Percentiles rank a stretch among this genome's conserved stretches.
Evolutionary conservation across 2,329 filamentous ascomycete species (phyloP).

Genomic region (Phaeosphaeria sp.): DNA sequence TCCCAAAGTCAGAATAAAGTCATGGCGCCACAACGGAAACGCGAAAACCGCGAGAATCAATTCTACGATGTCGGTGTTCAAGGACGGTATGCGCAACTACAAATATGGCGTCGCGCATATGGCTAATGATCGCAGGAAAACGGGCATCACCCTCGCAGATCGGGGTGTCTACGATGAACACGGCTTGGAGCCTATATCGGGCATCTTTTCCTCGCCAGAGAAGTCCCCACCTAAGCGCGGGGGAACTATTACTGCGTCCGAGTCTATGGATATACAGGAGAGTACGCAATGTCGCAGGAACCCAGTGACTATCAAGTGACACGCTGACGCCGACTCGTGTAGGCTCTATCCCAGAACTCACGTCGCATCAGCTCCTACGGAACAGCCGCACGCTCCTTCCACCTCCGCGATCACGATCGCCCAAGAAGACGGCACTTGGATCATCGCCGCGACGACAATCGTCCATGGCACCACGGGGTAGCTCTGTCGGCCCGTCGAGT

Average conservation of each 20-base stretch:
- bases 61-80: constrained; percentile 51
- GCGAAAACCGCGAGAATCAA: constrained; percentile 49
- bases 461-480: constrained; percentile 62
- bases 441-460: constrained; percentile 68
- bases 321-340: constrained; percentile 7
- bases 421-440: constrained; percentile 66
- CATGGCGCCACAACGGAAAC: constrained; percentile 46
- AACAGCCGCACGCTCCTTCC: constrained; percentile 54
- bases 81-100: constrained; percentile 39
- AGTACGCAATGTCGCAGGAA: constrained; percentile 54
- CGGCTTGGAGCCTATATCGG: constrained; percentile 87
- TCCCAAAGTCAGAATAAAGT: background rate
- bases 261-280: constrained; percentile 69
- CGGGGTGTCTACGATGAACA: constrained; percentile 84
- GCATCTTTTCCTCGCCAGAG: constrained; percentile 86
- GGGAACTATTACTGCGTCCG: constrained; percentile 59
- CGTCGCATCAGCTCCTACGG: constrained; percentile 55
- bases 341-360: constrained; percentile 61
- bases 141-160: constrained; percentile 81
- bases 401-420: constrained; percentile 63
- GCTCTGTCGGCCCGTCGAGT: constrained; percentile 47
- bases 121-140: constrained; percentile 70
- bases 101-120: constrained; percentile 5
- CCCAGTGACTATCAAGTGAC: background rate
- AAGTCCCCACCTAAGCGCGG: constrained; percentile 59